These are phyloP conservation scores for Apophysomyces elegans DNA, from an alignment of 371 early-diverging fungal species.

Conservation along the genomic window DNA sequence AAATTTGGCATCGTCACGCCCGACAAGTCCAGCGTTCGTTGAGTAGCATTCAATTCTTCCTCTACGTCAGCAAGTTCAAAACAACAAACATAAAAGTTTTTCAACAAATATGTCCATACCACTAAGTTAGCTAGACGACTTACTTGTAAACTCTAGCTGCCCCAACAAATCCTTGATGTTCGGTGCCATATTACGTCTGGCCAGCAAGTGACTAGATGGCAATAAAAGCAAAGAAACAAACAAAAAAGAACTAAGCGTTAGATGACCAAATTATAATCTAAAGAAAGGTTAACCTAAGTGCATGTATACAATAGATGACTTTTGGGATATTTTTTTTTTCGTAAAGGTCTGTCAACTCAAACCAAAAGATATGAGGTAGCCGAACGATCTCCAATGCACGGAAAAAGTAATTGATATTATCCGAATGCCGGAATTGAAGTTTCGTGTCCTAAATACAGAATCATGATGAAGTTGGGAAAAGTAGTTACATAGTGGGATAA, in stretches of 20 bases:
- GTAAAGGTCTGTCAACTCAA: constrained; percentile 98
- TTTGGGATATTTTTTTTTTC: constrained; percentile 99
- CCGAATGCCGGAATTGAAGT: constrained; percentile 97
- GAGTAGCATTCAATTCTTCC: constrained; percentile 83
- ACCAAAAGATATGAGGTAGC: constrained; percentile 93
- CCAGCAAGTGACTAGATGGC: constrained; percentile 79
- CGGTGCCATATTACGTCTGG: constrained; percentile 84
- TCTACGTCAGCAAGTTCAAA: constrained; percentile 39
- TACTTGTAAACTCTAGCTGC: constrained; percentile 88
- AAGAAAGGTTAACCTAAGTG: constrained; percentile 67
- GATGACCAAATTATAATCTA: too few relatives aligned
- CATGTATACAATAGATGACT: constrained; percentile 99
- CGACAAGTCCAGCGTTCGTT: constrained; percentile 80
- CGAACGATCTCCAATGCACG: constrained; percentile 79
- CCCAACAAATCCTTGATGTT: constrained; percentile 93
- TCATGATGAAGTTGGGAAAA: not conserved
- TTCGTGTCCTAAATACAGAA: constrained; percentile 63
- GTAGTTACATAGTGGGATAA: not conserved
- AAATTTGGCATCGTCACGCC: constrained; percentile 86
- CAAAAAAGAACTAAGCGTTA: too few relatives aligned
- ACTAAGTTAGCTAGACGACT: too few relatives aligned
- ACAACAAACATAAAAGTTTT: too few relatives aligned
- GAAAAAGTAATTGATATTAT: constrained; percentile 98
- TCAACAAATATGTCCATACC: too few relatives aligned
- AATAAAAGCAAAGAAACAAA: not conserved